Percentiles rank a stretch among this genome's conserved stretches.
These are phyloP conservation scores for Ceriops decandra DNA, from an alignment of 345 rosid genomes.

Conservation along the genomic window DNA sequence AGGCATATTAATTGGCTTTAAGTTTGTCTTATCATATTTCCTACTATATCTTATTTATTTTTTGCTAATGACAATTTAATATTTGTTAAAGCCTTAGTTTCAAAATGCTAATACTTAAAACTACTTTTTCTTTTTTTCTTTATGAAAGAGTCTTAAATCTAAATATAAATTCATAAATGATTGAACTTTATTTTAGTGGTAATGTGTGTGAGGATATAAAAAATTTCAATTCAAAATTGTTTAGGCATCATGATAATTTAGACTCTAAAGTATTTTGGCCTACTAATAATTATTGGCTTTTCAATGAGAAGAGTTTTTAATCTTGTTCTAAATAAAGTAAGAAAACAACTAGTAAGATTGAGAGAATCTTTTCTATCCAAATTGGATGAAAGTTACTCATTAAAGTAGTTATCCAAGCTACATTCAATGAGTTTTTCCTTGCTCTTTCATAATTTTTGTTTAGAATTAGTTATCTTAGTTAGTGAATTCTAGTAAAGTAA, in stretches of 20 bases:
- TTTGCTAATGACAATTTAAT: not conserved
- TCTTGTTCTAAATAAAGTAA: not conserved
- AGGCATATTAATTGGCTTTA: not conserved
- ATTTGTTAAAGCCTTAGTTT: not conserved
- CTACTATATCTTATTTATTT: not conserved
- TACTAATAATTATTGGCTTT: not conserved
- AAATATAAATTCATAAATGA: not conserved
- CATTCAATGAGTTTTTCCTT: too few relatives aligned
- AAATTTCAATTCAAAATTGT: not conserved
- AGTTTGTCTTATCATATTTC: not conserved
- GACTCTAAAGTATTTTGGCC: not conserved
- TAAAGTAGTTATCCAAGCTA: too few relatives aligned
- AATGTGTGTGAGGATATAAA: not conserved
- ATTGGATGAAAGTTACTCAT: too few relatives aligned
- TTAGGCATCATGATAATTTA: not conserved
- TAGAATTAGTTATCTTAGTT: too few relatives aligned
- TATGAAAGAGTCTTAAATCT: not conserved
- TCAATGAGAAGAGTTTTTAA: not conserved
- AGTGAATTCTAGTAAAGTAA: too few relatives aligned
- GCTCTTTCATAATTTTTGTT: too few relatives aligned
- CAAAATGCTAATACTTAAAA: not conserved
- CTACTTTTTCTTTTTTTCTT: not conserved
- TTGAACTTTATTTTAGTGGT: not conserved
- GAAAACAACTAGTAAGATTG: too few relatives aligned
- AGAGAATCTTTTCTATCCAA: too few relatives aligned